phyloP scores from a whole-genome alignment of 495 filamentous ascomycete species.

The Endocarpon pusillum region DNA sequence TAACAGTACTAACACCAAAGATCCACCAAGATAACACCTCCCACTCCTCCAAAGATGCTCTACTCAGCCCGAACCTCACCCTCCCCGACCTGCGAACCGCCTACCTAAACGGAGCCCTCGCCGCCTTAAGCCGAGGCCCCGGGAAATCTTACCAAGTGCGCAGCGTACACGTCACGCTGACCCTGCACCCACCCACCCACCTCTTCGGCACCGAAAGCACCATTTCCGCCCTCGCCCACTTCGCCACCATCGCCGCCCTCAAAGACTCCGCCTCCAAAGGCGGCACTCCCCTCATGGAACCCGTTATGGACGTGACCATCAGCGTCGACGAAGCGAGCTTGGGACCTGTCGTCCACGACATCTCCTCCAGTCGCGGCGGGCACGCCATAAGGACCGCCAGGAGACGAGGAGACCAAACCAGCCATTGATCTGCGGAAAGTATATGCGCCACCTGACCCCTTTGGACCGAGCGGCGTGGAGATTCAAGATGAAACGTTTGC shows the following conservation, averaged over 20 bases:
- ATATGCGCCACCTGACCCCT: conserved; percentile 76
- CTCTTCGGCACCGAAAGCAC: conserved; percentile 51
- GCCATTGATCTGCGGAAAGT: conserved; percentile 50
- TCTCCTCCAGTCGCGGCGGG: conserved; percentile 63
- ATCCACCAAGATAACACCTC: too few relatives aligned
- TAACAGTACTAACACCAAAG: conserved; percentile 35
- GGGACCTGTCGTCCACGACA: conserved; percentile 78
- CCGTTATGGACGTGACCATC: conserved; percentile 77
- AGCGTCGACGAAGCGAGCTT: conserved; percentile 64
- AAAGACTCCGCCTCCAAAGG: conserved; percentile 29
- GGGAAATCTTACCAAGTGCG: conserved; percentile 52
- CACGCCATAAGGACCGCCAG: conserved; percentile 72
- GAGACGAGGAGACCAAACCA: conserved; percentile 19
- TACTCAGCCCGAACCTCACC: conserved; percentile 22
- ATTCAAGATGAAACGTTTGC: conserved; percentile 6
- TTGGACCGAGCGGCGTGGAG: conserved; percentile 23
- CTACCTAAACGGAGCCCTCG: conserved; percentile 60
- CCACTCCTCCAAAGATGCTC: conserved; percentile 20
- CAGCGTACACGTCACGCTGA: conserved; percentile 47
- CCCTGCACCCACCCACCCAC: conserved; percentile 45
- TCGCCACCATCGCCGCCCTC: conserved; percentile 58
- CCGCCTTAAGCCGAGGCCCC: conserved; percentile 74
- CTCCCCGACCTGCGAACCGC: conserved; percentile 41
- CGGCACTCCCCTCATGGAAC: conserved; percentile 62
- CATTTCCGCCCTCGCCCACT: conserved; percentile 57